Evolutionary conservation across 192 early-diverging fungal species (phyloP).

Genomic region (Coemansia sp.): DNA sequence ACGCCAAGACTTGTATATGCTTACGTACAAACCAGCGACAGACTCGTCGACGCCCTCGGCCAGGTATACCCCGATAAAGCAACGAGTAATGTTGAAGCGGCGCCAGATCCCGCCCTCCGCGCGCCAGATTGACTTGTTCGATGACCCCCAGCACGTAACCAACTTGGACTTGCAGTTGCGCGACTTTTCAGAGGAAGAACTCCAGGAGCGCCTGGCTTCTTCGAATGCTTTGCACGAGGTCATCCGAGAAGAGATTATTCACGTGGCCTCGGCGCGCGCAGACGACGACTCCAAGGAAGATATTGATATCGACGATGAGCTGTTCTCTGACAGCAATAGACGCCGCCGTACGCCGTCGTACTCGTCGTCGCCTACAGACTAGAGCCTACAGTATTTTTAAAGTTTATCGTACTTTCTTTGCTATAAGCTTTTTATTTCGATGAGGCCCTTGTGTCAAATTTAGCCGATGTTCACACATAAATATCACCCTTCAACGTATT

Average conservation of each 20-base stretch:
- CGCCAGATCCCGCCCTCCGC: slow-evolving; percentile 20
- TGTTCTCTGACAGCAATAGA: slow-evolving; percentile 16
- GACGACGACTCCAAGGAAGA: slow-evolving; percentile 26
- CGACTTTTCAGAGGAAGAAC: slow-evolving; percentile 42
- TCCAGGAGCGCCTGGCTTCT: slow-evolving; percentile 30
- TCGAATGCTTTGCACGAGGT: slow-evolving; percentile 25
- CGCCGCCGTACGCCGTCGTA: slow-evolving; percentile 30
- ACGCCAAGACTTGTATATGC: slow-evolving; percentile 45
- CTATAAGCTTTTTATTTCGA: not conserved
- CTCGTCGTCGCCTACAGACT: slow-evolving; percentile 27
- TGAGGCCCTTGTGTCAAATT: not conserved
- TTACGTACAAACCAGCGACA: slow-evolving; percentile 13
- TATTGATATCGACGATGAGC: slow-evolving; percentile 31
- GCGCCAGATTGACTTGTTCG: slow-evolving; percentile 17
- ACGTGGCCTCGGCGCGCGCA: not conserved
- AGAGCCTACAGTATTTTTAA: not conserved
- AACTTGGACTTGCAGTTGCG: slow-evolving; percentile 42
- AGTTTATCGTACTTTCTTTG: not conserved
- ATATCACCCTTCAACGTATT: not conserved
- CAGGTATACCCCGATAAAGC: slow-evolving; percentile 37
- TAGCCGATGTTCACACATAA: not conserved
- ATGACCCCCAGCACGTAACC: slow-evolving; percentile 32
- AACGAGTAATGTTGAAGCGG: slow-evolving; percentile 40
- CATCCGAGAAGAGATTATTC: slow-evolving; percentile 36
- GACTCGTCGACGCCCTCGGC: slow-evolving; percentile 15